phyloP scores from a whole-genome alignment of 306 rosid species.

The Ochetophila trinervis region DNA sequence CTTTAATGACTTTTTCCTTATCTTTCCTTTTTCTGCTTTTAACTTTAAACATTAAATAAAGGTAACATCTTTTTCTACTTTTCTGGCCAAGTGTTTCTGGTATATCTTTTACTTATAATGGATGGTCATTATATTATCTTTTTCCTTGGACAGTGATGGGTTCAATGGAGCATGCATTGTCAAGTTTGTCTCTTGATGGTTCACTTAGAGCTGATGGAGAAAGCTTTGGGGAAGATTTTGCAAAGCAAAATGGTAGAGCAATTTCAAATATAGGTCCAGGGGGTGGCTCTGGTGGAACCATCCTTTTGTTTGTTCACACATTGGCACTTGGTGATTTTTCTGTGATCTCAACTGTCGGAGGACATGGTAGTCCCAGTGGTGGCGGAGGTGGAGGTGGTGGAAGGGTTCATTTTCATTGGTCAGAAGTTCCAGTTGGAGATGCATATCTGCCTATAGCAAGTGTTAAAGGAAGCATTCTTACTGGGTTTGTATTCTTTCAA shows the following conservation, averaged over 20 bases:
- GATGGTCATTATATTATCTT: not conserved
- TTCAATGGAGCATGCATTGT: constrained; percentile 79
- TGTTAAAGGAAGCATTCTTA: constrained; percentile 64
- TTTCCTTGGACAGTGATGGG: constrained; percentile 69
- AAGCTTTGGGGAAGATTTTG: constrained; percentile 63
- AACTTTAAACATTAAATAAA: no score
- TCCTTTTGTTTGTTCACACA: constrained; percentile 69
- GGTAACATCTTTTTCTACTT: no score
- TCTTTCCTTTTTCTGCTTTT: no score
- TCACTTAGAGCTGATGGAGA: constrained; percentile 87
- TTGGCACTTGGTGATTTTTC: constrained; percentile 64
- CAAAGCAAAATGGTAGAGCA: constrained; percentile 33
- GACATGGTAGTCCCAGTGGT: constrained; percentile 76
- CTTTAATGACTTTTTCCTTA: no score
- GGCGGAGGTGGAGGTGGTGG: constrained; percentile 99
- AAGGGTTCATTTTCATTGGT: constrained; percentile 96
- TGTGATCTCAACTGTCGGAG: constrained; percentile 72
- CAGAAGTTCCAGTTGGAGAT: constrained; percentile 76
- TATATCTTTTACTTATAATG: constrained; percentile 3
- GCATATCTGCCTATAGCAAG: constrained; percentile 79
- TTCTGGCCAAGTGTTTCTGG: not conserved
- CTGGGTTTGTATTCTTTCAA: constrained; percentile 51
- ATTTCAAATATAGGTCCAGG: constrained; percentile 77
- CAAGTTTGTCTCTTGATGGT: constrained; percentile 67
- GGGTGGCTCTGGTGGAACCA: constrained; percentile 98